Evolutionary conservation across 805 yeast species (phyloP).

Genomic region (Yarrowia hollandica): DNA sequence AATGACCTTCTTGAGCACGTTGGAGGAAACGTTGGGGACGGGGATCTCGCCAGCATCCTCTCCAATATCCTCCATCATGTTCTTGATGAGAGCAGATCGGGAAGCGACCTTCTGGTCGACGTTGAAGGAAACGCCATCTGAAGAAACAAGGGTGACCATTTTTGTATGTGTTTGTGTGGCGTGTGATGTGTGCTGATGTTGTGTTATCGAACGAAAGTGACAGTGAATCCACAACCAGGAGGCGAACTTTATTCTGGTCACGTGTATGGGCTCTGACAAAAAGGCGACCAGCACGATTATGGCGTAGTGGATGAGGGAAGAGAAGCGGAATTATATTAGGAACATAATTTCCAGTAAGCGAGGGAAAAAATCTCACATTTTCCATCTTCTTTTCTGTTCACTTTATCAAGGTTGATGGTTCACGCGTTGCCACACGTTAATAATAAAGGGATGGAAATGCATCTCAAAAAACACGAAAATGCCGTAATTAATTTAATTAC

Average conservation of each 20-base stretch:
- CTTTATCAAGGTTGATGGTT: too few relatives aligned
- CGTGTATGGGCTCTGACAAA: background rate
- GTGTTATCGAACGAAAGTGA: background rate
- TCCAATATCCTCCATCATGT: conserved; percentile 64
- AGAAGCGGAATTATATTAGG: background rate
- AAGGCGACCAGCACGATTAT: background rate
- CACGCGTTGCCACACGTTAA: too few relatives aligned
- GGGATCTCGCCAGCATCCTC: conserved; percentile 76
- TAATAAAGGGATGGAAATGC: too few relatives aligned
- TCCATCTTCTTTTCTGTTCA: too few relatives aligned
- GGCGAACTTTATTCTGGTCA: background rate
- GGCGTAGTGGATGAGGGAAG: background rate
- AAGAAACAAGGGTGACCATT: conserved; percentile 55
- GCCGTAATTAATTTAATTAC: too few relatives aligned
- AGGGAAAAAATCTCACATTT: too few relatives aligned
- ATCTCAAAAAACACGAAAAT: too few relatives aligned
- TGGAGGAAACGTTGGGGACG: conserved; percentile 78
- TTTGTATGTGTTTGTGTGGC: background rate
- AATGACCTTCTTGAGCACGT: conserved; percentile 78
- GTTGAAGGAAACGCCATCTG: conserved; percentile 61
- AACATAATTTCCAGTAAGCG: background rate
- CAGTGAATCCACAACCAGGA: background rate
- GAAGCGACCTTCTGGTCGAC: conserved; percentile 69
- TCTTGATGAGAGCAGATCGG: conserved; percentile 79
- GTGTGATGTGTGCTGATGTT: background rate